Conservation (phyloP, 2,329 filamentous ascomycete genomes). For the Cadophora gregata region DNA sequence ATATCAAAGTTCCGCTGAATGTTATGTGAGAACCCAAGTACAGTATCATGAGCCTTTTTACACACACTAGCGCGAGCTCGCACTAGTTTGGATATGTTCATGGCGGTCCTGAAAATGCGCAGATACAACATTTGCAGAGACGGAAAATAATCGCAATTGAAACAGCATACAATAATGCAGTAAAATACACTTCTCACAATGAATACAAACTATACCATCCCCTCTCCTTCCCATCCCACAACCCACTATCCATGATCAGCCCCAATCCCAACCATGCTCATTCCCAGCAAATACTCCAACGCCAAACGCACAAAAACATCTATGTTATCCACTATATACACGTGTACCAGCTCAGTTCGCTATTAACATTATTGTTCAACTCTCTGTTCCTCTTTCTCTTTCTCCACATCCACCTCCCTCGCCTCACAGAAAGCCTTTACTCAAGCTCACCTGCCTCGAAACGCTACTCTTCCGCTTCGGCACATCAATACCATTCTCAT, state of each 20-base stretch:
- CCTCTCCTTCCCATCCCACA: neutral
- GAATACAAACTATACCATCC: slow-evolving; percentile 2
- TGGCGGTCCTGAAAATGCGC: neutral
- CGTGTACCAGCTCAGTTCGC: neutral
- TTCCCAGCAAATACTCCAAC: slow-evolving; percentile 6
- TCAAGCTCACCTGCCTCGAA: slow-evolving; percentile 69
- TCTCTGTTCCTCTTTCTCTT: neutral
- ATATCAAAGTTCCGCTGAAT: too few relatives aligned
- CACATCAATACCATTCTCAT: slow-evolving; percentile 53
- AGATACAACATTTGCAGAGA: neutral
- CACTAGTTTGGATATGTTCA: too few relatives aligned
- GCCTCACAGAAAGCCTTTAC: slow-evolving; percentile 74
- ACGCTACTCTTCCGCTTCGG: slow-evolving; percentile 71
- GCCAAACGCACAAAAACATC: neutral
- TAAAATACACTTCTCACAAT: slow-evolving; percentile 6
- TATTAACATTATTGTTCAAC: neutral
- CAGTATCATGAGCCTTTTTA: too few relatives aligned
- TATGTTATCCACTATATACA: slow-evolving; percentile 16
- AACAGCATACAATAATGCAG: neutral
- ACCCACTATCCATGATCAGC: neutral
- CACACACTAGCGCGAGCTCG: too few relatives aligned
- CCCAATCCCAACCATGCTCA: neutral
- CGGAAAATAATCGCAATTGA: neutral
- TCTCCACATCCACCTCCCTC: neutral
- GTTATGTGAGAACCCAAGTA: too few relatives aligned